Base-by-base conservation (phyloP, 2,329 filamentous ascomycete species). In the Botryotinia globosa region DNA sequence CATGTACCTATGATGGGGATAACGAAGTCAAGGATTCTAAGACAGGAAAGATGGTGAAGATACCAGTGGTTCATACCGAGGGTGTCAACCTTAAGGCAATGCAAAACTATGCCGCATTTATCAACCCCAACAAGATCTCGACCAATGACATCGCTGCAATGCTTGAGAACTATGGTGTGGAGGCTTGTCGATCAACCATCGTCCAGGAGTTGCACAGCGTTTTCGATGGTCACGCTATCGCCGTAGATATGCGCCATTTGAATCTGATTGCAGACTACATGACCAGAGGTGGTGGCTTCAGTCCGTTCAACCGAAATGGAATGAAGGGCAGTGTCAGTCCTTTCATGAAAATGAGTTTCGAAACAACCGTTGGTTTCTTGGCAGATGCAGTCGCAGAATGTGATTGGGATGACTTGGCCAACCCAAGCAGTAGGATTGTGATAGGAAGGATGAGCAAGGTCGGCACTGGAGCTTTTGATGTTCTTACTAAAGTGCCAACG, bases 261-360 rank as follows among this genome's bases (percentile, higher is more conserved):
- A 98, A 96, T 83, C 87, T 99, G 77, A 98, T 99, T 78, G 95
- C 92, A 64, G 96, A 99, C 82, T 94, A 94, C 82, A 99, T 99
- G 96, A 99, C 96, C n/a, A 89, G 95, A 70, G 91, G 90, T 74
- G 96, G 96, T 76, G 90, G 89, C 2, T 99, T 97, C 84, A 92
- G 90, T 65, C 91, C 96, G 0, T 99, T 99, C 84, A 97, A 93
- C 83, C 92, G 96, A 66, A 97, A 93, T 80, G 96, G 95, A 1
- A 85, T 99, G 74, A 90, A 90, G 80, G 90, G 92, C 76, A 94
- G 93, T 79, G 91, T 95, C 42, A 94, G 91, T 77, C 94, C 96
- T 0, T 95, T 99, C 78, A 95, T 96, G 83, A 98, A 98, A 87
- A 98, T 98, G 95, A 97, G 93, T 82, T 99, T 98, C 84, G 96